A percentile compares a stretch with the other conserved stretches of the same genome.
Evolutionary conservation across 495 filamentous ascomycete species (phyloP).

Genomic region (Arthonia radiata): DNA sequence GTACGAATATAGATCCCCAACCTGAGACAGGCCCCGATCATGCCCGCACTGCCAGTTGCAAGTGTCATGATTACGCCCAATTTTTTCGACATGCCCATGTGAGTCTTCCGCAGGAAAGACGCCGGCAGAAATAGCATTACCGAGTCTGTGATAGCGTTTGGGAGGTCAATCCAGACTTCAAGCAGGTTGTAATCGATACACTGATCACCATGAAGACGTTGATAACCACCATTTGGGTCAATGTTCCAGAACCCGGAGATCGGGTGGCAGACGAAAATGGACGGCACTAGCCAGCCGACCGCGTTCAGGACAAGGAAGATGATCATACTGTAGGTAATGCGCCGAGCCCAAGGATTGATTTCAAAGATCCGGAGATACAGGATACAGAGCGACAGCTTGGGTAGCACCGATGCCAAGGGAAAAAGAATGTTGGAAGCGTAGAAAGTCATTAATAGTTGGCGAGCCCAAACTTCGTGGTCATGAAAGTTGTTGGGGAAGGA

Average conservation of each 20-base stretch:
- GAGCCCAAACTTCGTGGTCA: too few relatives aligned
- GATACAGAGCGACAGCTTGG: constrained; percentile 1
- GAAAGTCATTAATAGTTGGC: too few relatives aligned
- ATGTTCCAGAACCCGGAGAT: constrained; percentile 1
- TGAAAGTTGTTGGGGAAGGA: too few relatives aligned
- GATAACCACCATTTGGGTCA: too few relatives aligned
- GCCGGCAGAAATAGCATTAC: constrained; percentile 1
- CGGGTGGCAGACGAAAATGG: constrained; percentile 1
- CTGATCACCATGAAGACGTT: neutral
- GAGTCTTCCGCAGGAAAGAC: neutral
- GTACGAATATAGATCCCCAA: constrained; percentile 1
- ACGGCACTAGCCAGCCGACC: constrained; percentile 1
- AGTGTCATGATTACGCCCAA: constrained; percentile 1
- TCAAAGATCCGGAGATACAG: constrained; percentile 3
- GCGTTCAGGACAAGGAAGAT: neutral
- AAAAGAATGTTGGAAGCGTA: too few relatives aligned
- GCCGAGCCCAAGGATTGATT: neutral
- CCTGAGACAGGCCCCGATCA: constrained; percentile 1
- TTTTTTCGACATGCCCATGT: neutral
- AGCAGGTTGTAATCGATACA: constrained; percentile 2
- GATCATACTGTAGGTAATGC: too few relatives aligned
- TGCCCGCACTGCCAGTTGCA: neutral
- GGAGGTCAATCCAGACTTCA: constrained; percentile 1
- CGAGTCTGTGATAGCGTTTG: constrained; percentile 1
- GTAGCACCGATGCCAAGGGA: too few relatives aligned